phyloP scores from a whole-genome alignment of 805 yeast genomes.

The Candida sithepensis region DNA sequence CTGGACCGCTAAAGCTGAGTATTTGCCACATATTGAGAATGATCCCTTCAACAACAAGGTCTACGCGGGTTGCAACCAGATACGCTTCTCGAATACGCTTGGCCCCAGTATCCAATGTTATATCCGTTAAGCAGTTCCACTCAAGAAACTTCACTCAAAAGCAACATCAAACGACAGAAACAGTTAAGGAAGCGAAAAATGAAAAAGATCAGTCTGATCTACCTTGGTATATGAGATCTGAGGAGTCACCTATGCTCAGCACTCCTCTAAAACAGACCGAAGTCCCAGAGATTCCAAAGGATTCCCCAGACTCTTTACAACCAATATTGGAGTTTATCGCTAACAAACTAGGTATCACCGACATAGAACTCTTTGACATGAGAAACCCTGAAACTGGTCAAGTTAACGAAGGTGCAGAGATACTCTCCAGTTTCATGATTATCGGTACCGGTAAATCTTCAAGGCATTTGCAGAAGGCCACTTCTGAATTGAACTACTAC shows the following conservation, averaged over 20 bases:
- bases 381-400: constrained; percentile 33
- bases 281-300: constrained; percentile 57
- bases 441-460: constrained; percentile 74
- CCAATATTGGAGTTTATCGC: constrained; percentile 45
- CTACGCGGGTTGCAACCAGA: too few species aligned
- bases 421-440: constrained; percentile 49
- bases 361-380: constrained; percentile 63
- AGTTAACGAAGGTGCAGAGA: constrained; percentile 29
- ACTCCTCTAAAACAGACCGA: constrained; percentile 25
- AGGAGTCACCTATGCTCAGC: constrained; percentile 24
- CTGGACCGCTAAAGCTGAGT: too few species aligned
- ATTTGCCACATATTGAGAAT: too few species aligned
- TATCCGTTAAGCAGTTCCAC: background rate
- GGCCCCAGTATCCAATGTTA: too few species aligned
- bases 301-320: constrained; percentile 52
- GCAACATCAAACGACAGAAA: background rate
- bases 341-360: constrained; percentile 60
- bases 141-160: too few species aligned
- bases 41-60: too few species aligned
- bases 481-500: constrained; percentile 50
- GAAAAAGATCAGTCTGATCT: constrained; percentile 1
- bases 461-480: constrained; percentile 71
- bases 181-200: background rate
- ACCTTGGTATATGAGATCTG: constrained; percentile 35
- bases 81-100: too few species aligned